Evolutionary conservation across 116 monocot genomes (phyloP).

Genomic region (Dioscorea cayenensis): DNA sequence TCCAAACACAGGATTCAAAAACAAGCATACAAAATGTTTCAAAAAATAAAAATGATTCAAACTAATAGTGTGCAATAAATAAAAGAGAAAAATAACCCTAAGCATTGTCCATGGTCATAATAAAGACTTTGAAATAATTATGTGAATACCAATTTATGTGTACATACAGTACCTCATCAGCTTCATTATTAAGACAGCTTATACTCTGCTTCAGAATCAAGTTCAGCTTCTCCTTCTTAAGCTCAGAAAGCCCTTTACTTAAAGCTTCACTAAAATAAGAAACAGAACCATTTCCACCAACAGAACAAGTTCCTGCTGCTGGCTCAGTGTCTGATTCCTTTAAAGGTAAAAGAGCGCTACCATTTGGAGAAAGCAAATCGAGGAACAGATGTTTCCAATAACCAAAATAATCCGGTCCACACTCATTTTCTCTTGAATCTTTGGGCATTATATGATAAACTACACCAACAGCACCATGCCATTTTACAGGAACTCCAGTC

Average conservation of each 20-base stretch:
- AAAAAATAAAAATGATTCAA: background rate
- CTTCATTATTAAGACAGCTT: constrained; percentile 18
- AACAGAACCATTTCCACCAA: background rate
- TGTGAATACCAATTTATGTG: background rate
- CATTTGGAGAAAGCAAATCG: constrained; percentile 16
- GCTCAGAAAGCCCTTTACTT: constrained; percentile 20
- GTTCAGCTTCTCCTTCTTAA: constrained; percentile 36
- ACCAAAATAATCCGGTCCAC: constrained; percentile 29
- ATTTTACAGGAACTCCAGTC: no score
- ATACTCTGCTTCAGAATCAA: constrained; percentile 25
- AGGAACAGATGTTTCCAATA: constrained; percentile 30
- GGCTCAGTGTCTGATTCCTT: constrained; percentile 2
- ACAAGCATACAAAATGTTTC: background rate
- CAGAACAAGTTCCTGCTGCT: background rate
- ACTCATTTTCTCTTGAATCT: constrained; percentile 1
- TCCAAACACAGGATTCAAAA: background rate
- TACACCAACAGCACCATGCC: no score
- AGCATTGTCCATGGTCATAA: background rate
- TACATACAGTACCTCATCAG: constrained; percentile 27
- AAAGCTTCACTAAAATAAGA: constrained; percentile 12
- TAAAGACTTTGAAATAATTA: background rate
- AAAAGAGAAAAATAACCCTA: no score
- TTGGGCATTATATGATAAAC: background rate
- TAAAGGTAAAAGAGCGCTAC: constrained; percentile 4
- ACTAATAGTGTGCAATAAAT: background rate